These are phyloP conservation scores for Pseudogymnoascus sp. DNA, from an alignment of 2,329 filamentous ascomycete species.

Conservation along the genomic window DNA sequence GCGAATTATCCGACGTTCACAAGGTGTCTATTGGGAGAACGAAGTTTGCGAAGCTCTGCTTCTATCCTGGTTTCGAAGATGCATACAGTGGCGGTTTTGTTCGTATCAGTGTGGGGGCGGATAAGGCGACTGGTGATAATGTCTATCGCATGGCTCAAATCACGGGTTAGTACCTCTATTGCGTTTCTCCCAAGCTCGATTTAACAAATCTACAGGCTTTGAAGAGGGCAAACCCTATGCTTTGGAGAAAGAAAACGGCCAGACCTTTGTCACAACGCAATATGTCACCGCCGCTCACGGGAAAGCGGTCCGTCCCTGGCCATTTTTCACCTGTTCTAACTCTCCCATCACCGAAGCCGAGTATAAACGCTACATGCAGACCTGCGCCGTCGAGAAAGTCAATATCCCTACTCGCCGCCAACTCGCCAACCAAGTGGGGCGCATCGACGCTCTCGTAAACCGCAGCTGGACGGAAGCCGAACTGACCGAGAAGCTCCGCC, in stretches of 20 bases:
- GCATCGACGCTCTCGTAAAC: conserved; percentile 72
- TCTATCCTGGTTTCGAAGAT: conserved; percentile 82
- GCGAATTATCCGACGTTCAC: conserved; percentile 74
- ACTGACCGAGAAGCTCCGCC: conserved; percentile 69
- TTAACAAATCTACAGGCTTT: conserved; percentile 52
- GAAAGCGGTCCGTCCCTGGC: conserved; percentile 74
- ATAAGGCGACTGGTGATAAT: conserved; percentile 62
- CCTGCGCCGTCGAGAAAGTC: conserved; percentile 64
- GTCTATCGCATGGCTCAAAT: conserved; percentile 85
- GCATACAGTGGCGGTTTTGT: conserved; percentile 77
- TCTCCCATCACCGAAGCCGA: conserved; percentile 76
- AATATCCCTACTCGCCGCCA: conserved; percentile 65
- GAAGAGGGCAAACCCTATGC: conserved; percentile 74
- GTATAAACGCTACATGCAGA: conserved; percentile 71
- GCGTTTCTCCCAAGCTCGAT: neutral
- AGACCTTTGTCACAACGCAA: conserved; percentile 74
- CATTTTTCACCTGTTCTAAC: conserved; percentile 86
- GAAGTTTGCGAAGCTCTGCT: conserved; percentile 85
- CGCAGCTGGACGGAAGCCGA: conserved; percentile 78
- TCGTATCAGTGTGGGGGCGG: conserved; percentile 74
- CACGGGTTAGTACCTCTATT: conserved; percentile 52
- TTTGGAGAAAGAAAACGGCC: conserved; percentile 65
- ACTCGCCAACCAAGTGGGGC: conserved; percentile 64
- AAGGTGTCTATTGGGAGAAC: conserved; percentile 74
- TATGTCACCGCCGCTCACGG: conserved; percentile 79